A percentile compares a stretch with the other conserved stretches of the same genome.
phyloP scores from a whole-genome alignment of 352 stramenopile species.

The Globisporangium emineosum region DNA sequence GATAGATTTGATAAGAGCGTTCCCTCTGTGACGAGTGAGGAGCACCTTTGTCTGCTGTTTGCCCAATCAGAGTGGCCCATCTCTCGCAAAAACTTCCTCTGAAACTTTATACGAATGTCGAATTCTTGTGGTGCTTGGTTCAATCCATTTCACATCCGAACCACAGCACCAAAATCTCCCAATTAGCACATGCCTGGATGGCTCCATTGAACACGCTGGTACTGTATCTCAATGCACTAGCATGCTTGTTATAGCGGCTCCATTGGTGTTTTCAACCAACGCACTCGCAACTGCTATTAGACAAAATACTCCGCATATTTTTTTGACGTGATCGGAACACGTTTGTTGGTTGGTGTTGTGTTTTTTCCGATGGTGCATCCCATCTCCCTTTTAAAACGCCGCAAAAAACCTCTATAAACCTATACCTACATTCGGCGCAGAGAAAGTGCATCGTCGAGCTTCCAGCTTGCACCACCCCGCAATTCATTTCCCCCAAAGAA shows the following conservation, averaged over 20 bases:
- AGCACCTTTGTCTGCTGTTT: neutral
- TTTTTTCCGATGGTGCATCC: neutral
- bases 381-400: neutral
- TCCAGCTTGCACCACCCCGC: neutral
- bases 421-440: neutral
- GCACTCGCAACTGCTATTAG: neutral
- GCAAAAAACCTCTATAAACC: neutral
- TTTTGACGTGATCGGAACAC: neutral
- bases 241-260: neutral
- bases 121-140: constrained; percentile 1
- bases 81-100: neutral
- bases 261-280: neutral
- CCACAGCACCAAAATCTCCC: too few species aligned
- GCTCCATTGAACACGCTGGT: neutral
- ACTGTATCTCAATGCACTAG: too few species aligned
- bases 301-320: neutral
- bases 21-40: neutral
- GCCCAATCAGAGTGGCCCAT: neutral
- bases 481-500: neutral
- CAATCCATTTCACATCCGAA: neutral
- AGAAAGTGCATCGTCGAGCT: neutral
- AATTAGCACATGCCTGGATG: too few species aligned
- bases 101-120: neutral
- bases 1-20: neutral
- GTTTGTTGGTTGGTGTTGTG: neutral